Conservation (phyloP, 2,329 filamentous ascomycete genomes). For the Curvularia sp. region DNA sequence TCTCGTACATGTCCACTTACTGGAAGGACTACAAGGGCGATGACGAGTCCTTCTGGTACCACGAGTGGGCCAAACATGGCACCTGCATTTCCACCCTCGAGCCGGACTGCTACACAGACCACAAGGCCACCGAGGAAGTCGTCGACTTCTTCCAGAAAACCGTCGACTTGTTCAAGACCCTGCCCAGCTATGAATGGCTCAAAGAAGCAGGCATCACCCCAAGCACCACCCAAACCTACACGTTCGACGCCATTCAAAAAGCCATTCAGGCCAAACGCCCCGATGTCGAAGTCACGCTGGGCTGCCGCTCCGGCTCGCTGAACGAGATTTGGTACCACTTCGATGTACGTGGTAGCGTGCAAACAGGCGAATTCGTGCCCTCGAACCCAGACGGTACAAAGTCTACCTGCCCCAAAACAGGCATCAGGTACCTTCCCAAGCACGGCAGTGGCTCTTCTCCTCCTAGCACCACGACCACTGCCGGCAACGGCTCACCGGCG, state of each 20-base stretch:
- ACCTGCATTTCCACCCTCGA: constrained; percentile 75
- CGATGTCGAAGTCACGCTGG: constrained; percentile 65
- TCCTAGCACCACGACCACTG: constrained; percentile 40
- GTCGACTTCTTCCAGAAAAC: constrained; percentile 72
- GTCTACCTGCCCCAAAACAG: constrained; percentile 67
- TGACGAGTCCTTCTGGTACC: constrained; percentile 71
- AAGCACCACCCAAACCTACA: constrained; percentile 64
- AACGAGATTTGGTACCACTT: constrained; percentile 69
- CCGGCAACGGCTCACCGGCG: constrained; percentile 23
- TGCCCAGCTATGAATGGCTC: constrained; percentile 71
- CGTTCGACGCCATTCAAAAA: constrained; percentile 63
- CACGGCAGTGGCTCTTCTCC: constrained; percentile 33
- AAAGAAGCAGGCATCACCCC: constrained; percentile 66
- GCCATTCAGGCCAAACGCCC: constrained; percentile 63
- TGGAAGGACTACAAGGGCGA: constrained; percentile 74
- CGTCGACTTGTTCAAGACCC: constrained; percentile 69
- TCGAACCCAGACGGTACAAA: constrained; percentile 63
- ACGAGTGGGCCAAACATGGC: constrained; percentile 76
- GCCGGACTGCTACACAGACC: constrained; percentile 67
- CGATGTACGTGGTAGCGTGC: constrained; percentile 65
- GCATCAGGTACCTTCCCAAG: constrained; percentile 72
- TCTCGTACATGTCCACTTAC: constrained; percentile 72
- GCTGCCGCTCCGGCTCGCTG: constrained; percentile 59
- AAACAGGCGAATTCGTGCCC: constrained; percentile 67
- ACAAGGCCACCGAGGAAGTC: constrained; percentile 67